Evolutionary conservation across 1,284 basidiomycete species (phyloP).

Genomic region (Mrakiaceae sp.): DNA sequence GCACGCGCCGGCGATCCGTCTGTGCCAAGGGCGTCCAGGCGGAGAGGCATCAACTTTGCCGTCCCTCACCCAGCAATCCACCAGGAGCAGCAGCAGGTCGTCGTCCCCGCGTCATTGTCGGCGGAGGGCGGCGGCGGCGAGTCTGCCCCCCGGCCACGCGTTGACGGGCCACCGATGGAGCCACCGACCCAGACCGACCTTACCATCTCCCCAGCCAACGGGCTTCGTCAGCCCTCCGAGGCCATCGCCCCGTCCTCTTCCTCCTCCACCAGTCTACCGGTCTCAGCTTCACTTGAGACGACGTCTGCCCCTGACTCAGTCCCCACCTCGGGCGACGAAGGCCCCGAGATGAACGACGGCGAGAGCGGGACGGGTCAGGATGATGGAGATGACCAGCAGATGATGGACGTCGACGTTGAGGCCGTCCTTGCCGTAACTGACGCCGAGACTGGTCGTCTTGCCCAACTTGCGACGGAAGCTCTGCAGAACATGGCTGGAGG

Average conservation of each 20-base stretch:
- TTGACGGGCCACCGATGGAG: too few species aligned
- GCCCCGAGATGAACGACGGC: conserved; percentile 5
- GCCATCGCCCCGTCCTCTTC: background rate
- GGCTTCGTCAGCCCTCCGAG: too few species aligned
- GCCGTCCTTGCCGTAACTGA: conserved; percentile 8
- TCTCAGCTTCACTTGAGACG: too few species aligned
- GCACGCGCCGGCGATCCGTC: too few species aligned
- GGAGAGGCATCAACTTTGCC: background rate
- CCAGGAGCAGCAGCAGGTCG: too few species aligned
- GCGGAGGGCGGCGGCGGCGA: too few species aligned
- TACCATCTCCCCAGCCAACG: too few species aligned
- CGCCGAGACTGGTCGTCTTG: conserved; percentile 10
- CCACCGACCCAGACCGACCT: too few species aligned
- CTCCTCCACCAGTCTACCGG: background rate
- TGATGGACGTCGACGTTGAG: conserved; percentile 4
- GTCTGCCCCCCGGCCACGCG: too few species aligned
- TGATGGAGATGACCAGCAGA: conserved; percentile 1
- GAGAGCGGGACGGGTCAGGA: conserved; percentile 2
- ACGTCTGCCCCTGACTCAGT: background rate
- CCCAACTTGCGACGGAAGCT: background rate
- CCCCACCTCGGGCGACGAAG: conserved; percentile 14
- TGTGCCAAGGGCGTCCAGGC: too few species aligned
- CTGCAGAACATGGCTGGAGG: conserved; percentile 5
- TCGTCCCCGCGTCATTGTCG: too few species aligned
- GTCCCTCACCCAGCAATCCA: conserved; percentile 5